Conservation (phyloP, 257 asterid genomes). For the Capsicum baccatum region DNA sequence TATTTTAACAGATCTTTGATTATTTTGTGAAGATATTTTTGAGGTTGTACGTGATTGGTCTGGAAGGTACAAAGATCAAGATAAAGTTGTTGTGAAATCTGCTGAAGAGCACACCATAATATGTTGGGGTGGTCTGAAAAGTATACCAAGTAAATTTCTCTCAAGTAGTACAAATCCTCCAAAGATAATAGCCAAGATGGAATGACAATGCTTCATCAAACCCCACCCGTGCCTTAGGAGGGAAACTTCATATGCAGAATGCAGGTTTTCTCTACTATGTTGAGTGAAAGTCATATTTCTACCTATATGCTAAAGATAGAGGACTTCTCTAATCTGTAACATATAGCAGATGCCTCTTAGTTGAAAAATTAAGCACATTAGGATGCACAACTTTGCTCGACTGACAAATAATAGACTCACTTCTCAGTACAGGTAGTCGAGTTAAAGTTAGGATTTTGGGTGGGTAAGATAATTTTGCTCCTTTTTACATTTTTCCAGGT, state of each 20-base stretch:
- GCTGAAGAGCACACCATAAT: too few species aligned
- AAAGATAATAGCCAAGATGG: background rate
- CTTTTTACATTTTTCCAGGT: background rate
- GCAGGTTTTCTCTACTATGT: background rate
- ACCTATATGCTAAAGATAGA: background rate
- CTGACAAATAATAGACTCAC: background rate
- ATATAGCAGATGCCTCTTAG: constrained; percentile 11
- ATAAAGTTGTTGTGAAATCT: too few species aligned
- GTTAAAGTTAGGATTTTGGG: background rate
- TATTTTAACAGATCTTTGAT: too few species aligned
- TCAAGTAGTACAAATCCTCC: constrained; percentile 6
- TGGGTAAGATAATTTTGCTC: background rate
- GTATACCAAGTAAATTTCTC: too few species aligned
- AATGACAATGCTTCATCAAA: background rate
- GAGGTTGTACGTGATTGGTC: too few species aligned
- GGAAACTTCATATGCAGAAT: too few species aligned
- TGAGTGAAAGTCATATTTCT: background rate
- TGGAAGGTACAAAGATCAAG: too few species aligned
- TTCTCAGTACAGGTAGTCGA: constrained; percentile 2
- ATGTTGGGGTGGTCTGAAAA: too few species aligned
- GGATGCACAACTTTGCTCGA: background rate
- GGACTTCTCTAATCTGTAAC: background rate
- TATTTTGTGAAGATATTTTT: too few species aligned
- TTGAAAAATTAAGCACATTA: constrained; percentile 20
- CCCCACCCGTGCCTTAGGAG: background rate